Base-by-base conservation (phyloP, 495 filamentous ascomycete genomes). In the Podospora anserina region DNA sequence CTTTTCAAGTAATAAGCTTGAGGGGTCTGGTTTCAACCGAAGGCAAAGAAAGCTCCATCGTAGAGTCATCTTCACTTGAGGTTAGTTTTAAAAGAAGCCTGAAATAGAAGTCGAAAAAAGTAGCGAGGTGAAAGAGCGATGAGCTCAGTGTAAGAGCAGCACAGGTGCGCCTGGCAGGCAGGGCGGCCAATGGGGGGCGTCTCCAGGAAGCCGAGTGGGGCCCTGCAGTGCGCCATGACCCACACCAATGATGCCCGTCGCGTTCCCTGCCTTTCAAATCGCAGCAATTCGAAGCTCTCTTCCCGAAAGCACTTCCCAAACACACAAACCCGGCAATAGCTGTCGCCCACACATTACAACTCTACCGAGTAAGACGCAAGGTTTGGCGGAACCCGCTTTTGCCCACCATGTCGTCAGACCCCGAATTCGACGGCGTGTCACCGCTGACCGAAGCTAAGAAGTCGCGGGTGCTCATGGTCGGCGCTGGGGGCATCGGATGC, bases 401-500 rank as follows among this genome's bases (percentile, higher is more conserved):
- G 30, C 63, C 19, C 28, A 27, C 54, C 63, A 76, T 74, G 71
- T 65, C 63, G 26, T 55, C 61, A 34, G 49, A 66, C 5, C 44
- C 26, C 53, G 30, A 64, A 4, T 27, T 56, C 2, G 67, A 71
- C 5, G 30, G 61, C 54, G 59, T 57, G 15, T 61, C 69, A 13
- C 61, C 58, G 74, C 78, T 83, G 70, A 81, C 76, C 5, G 63
- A 44, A 34, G 39, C 68, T 53, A 67, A 71, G 69, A 82, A 96
- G 94, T 87, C 94, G 63, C 90, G 90, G 58, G 91, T 97, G 34
- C 83, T 99, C 26, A 91, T 99, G 82, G 94, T 99, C 59, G 95
- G 95, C 69, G 95, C 95, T 58, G 95, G 95, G 68, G 95, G 95
- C 56, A 98, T 99, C 76, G 95, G 95, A 67, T 99, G 95, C 80